Evolutionary conservation across 176 grass and related monocot genomes (phyloP).

Genomic region (Elymus sibiricus): DNA sequence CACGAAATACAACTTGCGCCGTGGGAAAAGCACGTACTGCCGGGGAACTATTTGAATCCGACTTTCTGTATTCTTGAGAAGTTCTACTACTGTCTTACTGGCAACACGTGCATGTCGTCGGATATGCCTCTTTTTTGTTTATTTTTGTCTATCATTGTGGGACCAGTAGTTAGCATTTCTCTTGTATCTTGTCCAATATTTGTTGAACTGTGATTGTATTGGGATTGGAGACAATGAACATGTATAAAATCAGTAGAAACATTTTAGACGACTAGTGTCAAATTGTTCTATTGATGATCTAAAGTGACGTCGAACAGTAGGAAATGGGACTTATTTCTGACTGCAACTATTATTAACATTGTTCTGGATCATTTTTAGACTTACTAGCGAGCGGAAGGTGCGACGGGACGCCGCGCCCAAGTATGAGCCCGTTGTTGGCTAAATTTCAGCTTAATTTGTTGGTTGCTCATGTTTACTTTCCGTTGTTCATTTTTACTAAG

Average conservation of each 20-base stretch:
- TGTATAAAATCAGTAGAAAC: slow-evolving; percentile 15
- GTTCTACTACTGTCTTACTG: not conserved
- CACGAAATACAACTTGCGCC: not conserved
- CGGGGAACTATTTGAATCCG: not conserved
- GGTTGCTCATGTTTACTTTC: no score
- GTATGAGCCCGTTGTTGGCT: no score
- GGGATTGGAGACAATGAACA: not conserved
- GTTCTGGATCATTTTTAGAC: no score
- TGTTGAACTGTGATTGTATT: slow-evolving; percentile 10
- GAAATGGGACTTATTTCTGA: no score
- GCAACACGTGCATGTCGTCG: slow-evolving; percentile 3
- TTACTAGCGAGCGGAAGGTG: no score
- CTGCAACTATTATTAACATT: no score
- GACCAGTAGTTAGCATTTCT: slow-evolving; percentile 25
- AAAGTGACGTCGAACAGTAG: no score
- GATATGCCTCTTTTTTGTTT: not conserved
- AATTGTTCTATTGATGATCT: not conserved
- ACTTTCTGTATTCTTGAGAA: not conserved
- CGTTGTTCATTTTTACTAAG: no score
- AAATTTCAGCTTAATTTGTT: no score
- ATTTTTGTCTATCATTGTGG: not conserved
- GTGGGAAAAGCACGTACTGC: not conserved
- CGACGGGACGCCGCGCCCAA: no score
- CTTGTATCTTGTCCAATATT: slow-evolving; percentile 23
- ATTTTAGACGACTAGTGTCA: not conserved